A percentile compares a stretch with the other conserved stretches of the same genome.
Evolutionary conservation across 495 filamentous ascomycete genomes (phyloP).

Genomic region (Aspergillus ellipticus): DNA sequence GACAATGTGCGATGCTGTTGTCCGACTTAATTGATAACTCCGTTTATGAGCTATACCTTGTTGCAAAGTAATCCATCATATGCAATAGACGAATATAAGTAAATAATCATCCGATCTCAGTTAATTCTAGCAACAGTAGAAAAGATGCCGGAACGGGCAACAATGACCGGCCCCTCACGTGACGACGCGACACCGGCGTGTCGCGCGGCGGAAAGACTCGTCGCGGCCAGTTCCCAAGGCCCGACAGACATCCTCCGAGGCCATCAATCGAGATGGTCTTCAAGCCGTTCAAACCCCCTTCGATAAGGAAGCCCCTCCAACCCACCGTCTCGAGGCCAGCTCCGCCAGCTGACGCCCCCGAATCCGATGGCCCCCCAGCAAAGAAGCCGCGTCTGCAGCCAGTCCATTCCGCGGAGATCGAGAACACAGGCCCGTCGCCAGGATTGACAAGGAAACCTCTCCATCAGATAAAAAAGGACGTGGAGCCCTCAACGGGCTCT

Average conservation of each 20-base stretch:
- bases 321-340: constrained; percentile 1
- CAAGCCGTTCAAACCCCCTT: constrained; percentile 45
- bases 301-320: constrained; percentile 32
- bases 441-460: constrained; percentile 24
- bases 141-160: no score
- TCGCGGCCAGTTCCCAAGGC: no score
- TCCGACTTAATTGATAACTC: neutral
- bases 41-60: no score
- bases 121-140: no score
- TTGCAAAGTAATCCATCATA: no score
- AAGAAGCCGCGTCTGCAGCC: constrained; percentile 30
- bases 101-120: no score
- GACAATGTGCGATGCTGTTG: no score
- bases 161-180: no score
- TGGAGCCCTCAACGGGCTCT: neutral
- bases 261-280: constrained; percentile 44
- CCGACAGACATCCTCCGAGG: no score
- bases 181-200: no score
- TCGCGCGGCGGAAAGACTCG: no score
- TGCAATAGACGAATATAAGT: no score
- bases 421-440: constrained; percentile 11
- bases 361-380: constrained; percentile 15
- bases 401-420: neutral
- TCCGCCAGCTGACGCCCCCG: constrained; percentile 24
- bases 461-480: constrained; percentile 30